A percentile compares a stretch with the other conserved stretches of the same genome.
Evolutionary conservation across 1,284 basidiomycete genomes (phyloP).

Genomic region (Austroboletus novae-zelandiae): DNA sequence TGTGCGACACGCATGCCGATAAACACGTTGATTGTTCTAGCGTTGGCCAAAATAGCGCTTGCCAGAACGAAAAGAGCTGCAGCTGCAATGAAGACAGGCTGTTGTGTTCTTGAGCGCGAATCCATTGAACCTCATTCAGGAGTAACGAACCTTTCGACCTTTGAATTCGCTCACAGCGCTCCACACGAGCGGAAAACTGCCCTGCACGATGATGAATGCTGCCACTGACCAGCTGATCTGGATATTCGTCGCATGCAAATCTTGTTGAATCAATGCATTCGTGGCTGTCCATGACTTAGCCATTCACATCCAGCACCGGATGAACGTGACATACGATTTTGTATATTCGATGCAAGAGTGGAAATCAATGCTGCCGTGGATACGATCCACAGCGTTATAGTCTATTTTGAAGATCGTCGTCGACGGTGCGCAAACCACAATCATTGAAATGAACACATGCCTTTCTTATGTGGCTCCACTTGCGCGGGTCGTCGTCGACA

Average conservation of each 20-base stretch:
- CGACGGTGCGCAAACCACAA: not conserved
- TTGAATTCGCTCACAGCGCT: constrained; percentile 73
- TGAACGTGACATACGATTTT: constrained; percentile 49
- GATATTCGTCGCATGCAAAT: constrained; percentile 62
- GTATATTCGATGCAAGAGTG: constrained; percentile 66
- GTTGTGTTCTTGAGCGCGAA: constrained; percentile 4
- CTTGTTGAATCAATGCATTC: constrained; percentile 61
- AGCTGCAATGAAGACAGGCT: constrained; percentile 69
- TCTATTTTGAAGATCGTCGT: constrained; percentile 35
- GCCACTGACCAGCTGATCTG: constrained; percentile 76
- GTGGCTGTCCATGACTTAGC: constrained; percentile 43
- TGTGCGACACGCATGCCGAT: constrained; percentile 75
- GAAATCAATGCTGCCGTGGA: constrained; percentile 64
- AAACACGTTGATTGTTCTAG: constrained; percentile 59
- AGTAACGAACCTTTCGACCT: constrained; percentile 64
- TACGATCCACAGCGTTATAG: constrained; percentile 54
- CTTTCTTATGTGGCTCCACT: constrained; percentile 72
- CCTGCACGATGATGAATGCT: constrained; percentile 80
- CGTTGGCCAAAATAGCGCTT: constrained; percentile 62
- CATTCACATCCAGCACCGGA: constrained; percentile 19
- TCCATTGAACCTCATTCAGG: not conserved
- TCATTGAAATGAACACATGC: constrained; percentile 34
- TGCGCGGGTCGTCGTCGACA: constrained; percentile 75
- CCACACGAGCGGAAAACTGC: constrained; percentile 69
- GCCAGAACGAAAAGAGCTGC: constrained; percentile 60